Conservation (phyloP, 306 rosid genomes). For the Cicer arietinum region DNA sequence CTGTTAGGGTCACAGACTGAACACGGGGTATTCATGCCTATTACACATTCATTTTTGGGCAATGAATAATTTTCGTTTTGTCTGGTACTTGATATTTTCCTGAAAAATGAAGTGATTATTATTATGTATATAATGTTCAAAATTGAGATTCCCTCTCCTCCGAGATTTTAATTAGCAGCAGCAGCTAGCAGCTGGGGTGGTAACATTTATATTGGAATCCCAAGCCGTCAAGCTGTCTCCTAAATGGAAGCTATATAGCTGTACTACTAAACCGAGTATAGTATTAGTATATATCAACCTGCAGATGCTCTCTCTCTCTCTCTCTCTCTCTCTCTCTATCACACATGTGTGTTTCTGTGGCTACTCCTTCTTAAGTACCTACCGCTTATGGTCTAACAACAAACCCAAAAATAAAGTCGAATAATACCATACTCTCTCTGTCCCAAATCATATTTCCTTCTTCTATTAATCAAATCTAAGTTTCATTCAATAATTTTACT, state of each 20-base stretch:
- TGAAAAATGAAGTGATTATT: conserved; percentile 51
- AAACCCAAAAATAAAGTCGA: neutral
- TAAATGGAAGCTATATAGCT: conserved; percentile 56
- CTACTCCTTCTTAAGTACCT: conserved; percentile 46
- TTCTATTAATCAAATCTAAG: too few relatives aligned
- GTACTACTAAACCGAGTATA: conserved; percentile 47
- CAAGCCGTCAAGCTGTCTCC: conserved; percentile 69
- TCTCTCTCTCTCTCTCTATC: neutral
- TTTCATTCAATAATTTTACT: too few relatives aligned
- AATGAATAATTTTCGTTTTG: conserved; percentile 57
- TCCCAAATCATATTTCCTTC: neutral
- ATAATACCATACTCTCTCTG: conserved; percentile 2
- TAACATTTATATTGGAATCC: conserved; percentile 38
- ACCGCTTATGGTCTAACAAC: conserved; percentile 40
- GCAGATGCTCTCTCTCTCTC: conserved; percentile 31
- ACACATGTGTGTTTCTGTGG: conserved; percentile 37
- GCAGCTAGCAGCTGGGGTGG: conserved; percentile 26
- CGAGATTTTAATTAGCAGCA: neutral
- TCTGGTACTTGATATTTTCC: conserved; percentile 59
- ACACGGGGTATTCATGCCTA: conserved; percentile 48
- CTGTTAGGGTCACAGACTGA: conserved; percentile 54
- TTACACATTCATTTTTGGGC: conserved; percentile 38
- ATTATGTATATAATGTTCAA: neutral
- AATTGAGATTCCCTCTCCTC: neutral
- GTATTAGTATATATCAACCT: conserved; percentile 48